These are phyloP conservation scores for Candida smagusa DNA, from an alignment of 1,139 yeast species.

Conservation along the genomic window DNA sequence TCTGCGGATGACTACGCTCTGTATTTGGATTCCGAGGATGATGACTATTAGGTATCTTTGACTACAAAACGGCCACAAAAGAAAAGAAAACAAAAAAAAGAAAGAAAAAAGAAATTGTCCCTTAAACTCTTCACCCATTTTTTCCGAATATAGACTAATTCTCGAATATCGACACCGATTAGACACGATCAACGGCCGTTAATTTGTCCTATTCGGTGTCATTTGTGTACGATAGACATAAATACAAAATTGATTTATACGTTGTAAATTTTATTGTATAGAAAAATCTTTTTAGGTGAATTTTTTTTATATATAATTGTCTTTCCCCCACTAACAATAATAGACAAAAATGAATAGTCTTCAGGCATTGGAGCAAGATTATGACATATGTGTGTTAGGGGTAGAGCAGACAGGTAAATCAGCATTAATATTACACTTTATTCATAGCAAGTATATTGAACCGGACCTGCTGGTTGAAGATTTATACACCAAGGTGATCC, in stretches of 20 bases:
- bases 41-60: not conserved
- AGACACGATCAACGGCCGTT: too few species aligned
- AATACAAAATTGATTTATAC: too few species aligned
- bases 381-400: constrained; percentile 36
- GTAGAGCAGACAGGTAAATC: constrained; percentile 29
- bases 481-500: constrained; percentile 26
- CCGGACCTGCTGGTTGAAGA: constrained; percentile 27
- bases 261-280: too few species aligned
- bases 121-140: not conserved
- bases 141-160: not conserved
- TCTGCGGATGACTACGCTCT: constrained; percentile 86
- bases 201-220: too few species aligned
- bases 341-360: constrained; percentile 9
- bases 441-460: constrained; percentile 21
- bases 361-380: constrained; percentile 22
- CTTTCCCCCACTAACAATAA: not conserved
- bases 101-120: not conserved
- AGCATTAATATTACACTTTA: constrained; percentile 23
- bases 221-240: too few species aligned
- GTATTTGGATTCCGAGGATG: constrained; percentile 56
- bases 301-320: not conserved
- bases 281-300: not conserved
- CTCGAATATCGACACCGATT: not conserved
- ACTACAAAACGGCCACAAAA: not conserved
- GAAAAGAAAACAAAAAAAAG: not conserved